These are phyloP conservation scores for Monosporozyma siamensis DNA, from an alignment of 805 yeast species.

Conservation along the genomic window DNA sequence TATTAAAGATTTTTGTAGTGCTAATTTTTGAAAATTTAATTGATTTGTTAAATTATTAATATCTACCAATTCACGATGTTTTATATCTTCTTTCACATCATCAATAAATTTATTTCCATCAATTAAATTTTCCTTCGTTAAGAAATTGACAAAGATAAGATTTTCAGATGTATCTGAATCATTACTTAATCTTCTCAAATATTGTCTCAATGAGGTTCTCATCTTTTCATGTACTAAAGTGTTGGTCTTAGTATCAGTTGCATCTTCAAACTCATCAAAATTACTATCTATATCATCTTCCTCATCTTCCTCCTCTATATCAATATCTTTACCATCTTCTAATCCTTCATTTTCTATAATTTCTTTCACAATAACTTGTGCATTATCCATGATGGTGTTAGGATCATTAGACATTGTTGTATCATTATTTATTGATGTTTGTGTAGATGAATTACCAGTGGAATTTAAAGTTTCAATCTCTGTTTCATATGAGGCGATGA, in stretches of 20 bases:
- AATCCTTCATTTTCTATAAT: conserved; percentile 4
- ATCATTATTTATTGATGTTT: neutral
- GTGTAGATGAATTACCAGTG: too few relatives aligned
- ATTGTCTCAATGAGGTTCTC: conserved; percentile 69
- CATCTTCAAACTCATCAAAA: conserved; percentile 21
- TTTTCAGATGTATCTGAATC: conserved; percentile 49
- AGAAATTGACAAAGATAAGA: conserved; percentile 43
- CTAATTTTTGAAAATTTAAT: conserved; percentile 61
- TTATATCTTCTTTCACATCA: conserved; percentile 38
- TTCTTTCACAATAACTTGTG: conserved; percentile 3
- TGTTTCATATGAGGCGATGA: conserved; percentile 10
- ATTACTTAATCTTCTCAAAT: conserved; percentile 44
- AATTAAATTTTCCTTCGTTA: conserved; percentile 31
- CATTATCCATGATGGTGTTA: neutral
- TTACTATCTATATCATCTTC: conserved; percentile 10
- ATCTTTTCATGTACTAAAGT: conserved; percentile 62
- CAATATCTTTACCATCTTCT: conserved; percentile 4
- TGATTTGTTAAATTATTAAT: conserved; percentile 51
- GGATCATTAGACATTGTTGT: neutral
- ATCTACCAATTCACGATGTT: conserved; percentile 53
- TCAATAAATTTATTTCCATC: conserved; percentile 17
- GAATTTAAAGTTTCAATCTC: conserved; percentile 5
- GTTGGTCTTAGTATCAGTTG: conserved; percentile 13
- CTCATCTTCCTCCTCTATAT: conserved; percentile 2
- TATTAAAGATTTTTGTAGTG: conserved; percentile 45